These are phyloP conservation scores for Protomyces inundatus DNA, from an alignment of 1,139 yeast species.

Conservation along the genomic window DNA sequence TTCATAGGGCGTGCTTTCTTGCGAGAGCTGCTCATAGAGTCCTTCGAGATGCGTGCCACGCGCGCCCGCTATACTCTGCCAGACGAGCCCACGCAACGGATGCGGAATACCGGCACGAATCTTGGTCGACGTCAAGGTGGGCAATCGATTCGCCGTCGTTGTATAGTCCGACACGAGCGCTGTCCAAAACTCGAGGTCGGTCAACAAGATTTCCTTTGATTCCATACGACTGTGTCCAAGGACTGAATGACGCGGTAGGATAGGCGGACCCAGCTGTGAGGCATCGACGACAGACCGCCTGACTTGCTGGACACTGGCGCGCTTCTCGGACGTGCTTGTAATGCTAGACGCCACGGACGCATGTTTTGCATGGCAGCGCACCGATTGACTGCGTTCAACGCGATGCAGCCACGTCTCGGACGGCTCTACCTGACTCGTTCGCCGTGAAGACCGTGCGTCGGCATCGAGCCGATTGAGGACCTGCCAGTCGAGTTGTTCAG, in stretches of 20 bases:
- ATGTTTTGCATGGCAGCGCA: background rate
- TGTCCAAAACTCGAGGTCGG: slow-evolving; percentile 40
- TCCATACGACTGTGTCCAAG: slow-evolving; percentile 14
- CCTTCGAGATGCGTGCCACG: slow-evolving; percentile 38
- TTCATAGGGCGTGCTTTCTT: slow-evolving; percentile 45
- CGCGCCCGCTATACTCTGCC: slow-evolving; percentile 41
- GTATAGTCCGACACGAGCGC: slow-evolving; percentile 40
- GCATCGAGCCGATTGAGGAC: background rate
- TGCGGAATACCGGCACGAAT: slow-evolving; percentile 43
- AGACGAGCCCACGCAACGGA: slow-evolving; percentile 40
- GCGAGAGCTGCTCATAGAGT: slow-evolving; percentile 43
- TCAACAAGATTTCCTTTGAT: slow-evolving; percentile 25
- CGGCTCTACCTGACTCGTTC: background rate
- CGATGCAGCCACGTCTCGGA: background rate
- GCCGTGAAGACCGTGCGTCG: background rate
- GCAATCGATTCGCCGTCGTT: slow-evolving; percentile 37
- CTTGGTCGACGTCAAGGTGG: slow-evolving; percentile 35
- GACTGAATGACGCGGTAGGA: background rate
- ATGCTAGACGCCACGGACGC: background rate
- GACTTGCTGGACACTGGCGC: slow-evolving; percentile 17
- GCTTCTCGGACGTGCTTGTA: background rate
- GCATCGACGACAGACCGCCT: slow-evolving; percentile 17
- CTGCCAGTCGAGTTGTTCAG: background rate
- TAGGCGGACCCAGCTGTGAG: background rate
- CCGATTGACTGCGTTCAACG: background rate